Evolutionary conservation across 225 moss, liverwort and hornwort species (phyloP), one percentile per base, ranked within the genome.

Genomic region (Straminergon stramineum): DNA sequence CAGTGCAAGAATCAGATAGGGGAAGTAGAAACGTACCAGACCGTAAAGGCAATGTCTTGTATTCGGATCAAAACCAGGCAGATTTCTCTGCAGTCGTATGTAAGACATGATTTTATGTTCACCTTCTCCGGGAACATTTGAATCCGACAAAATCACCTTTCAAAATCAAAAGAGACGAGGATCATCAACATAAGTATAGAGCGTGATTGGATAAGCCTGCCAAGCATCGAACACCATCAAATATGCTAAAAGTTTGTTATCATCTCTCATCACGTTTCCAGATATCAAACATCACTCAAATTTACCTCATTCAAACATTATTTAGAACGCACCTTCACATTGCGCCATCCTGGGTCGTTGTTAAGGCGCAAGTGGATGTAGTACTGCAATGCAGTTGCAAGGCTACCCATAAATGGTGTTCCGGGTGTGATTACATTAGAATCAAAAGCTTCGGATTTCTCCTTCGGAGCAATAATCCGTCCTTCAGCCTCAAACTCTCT

Each of bases 21-120:
- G 87, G 60, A 89, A 83, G 35, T 65, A 90, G 43, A 90, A 66
- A 88, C 91, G 78, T 91, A 94, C 94, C 90, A 94, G 87, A 67
- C 98, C 98, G 87, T 99, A 99, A 37, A 99, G 96, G 86, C 98
- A 99, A 82, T 99, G 98, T 89, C 95, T 94, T 60, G 96, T 99
- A 85, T 99, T 99, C 58, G 98, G 97, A 87, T 99, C 94, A 91
- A 92, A 94, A 92, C 96, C 98, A 89, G 94, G 96, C 73, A 97
- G 88, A 79, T 99, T 99, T 83, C 97, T 92, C 87, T 99, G 97
- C 68, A 96, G 93, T 80, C 98, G 96, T 76, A 99, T 99, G 81
- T 97, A 99, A 63, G 98, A 99, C 98, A 99, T 99, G 75, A 99
- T 94, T 89, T 99, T 99, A 84, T 99, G 98, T 92, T 99, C 98